Evolutionary conservation across 2,329 filamentous ascomycete species (phyloP).

Genomic region (Diaporthe sp.): DNA sequence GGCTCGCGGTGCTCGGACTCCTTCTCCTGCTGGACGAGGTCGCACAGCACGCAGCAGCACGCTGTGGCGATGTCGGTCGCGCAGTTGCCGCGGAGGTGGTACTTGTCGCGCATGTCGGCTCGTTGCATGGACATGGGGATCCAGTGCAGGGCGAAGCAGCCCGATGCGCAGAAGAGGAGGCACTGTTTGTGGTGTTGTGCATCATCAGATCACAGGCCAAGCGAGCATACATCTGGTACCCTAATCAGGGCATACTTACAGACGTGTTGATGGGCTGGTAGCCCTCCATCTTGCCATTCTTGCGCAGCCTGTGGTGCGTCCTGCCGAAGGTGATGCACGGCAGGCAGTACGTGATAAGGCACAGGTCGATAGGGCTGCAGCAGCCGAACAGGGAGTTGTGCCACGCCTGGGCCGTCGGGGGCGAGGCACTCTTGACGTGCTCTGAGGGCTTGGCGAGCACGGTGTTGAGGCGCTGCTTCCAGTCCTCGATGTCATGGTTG

Average conservation of each 20-base stretch:
- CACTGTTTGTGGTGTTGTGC: constrained; percentile 49
- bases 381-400: constrained; percentile 58
- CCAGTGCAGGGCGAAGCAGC: constrained; percentile 58
- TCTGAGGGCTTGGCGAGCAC: constrained; percentile 59
- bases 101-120: constrained; percentile 59
- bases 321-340: constrained; percentile 65
- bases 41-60: constrained; percentile 62
- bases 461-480: constrained; percentile 60
- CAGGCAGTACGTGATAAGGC: constrained; percentile 60
- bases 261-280: constrained; percentile 63
- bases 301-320: constrained; percentile 61
- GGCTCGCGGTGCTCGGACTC: constrained; percentile 57
- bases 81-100: constrained; percentile 61
- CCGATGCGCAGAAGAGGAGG: constrained; percentile 58
- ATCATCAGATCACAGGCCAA: not conserved
- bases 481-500: constrained; percentile 59
- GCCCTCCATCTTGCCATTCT: constrained; percentile 56
- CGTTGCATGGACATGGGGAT: constrained; percentile 62
- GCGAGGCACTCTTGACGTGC: constrained; percentile 57
- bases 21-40: constrained; percentile 63
- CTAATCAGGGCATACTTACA: no score
- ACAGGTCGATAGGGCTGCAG: constrained; percentile 60
- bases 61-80: constrained; percentile 57
- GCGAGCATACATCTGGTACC: no score
- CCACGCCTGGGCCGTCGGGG: constrained; percentile 56